Evolutionary conservation across 139 green algal genomes (phyloP).

Genomic region (Coccomyxa sp.): DNA sequence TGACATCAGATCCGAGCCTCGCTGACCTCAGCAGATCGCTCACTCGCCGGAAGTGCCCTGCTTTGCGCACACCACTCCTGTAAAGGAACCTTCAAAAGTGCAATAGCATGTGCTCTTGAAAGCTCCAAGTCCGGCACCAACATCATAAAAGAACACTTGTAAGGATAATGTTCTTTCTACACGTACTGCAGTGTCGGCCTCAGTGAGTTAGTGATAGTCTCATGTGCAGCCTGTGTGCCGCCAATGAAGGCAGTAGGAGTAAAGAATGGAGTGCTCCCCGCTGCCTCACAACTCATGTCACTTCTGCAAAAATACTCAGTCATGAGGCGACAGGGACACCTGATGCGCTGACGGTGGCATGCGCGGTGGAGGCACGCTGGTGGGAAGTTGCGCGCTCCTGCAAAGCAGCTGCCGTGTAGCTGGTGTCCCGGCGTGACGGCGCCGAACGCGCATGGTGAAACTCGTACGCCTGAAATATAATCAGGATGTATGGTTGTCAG

Average conservation of each 20-base stretch:
- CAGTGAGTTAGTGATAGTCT: too few species aligned
- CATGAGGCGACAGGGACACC: not conserved
- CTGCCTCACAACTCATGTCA: not conserved
- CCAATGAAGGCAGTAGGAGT: too few species aligned
- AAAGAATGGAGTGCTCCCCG: not conserved
- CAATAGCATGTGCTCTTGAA: not conserved
- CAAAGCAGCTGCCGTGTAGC: not conserved
- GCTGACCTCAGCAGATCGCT: not conserved
- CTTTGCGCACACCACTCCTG: not conserved
- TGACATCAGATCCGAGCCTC: not conserved
- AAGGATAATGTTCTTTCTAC: too few species aligned
- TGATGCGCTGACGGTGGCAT: not conserved
- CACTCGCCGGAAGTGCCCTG: constrained; percentile 1
- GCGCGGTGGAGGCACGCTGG: not conserved
- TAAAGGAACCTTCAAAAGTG: not conserved
- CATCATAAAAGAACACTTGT: too few species aligned
- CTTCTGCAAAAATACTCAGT: not conserved
- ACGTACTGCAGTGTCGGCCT: too few species aligned
- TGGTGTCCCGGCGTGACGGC: not conserved
- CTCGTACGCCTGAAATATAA: not conserved
- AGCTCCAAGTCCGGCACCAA: too few species aligned
- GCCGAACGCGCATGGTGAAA: constrained; percentile 1
- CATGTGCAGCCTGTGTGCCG: too few species aligned
- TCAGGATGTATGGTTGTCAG: not conserved
- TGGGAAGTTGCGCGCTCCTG: not conserved